A percentile compares a stretch with the other conserved stretches of the same genome.
phyloP scores from a whole-genome alignment of 2,329 filamentous ascomycete species.

The Apiospora pterosperma region DNA sequence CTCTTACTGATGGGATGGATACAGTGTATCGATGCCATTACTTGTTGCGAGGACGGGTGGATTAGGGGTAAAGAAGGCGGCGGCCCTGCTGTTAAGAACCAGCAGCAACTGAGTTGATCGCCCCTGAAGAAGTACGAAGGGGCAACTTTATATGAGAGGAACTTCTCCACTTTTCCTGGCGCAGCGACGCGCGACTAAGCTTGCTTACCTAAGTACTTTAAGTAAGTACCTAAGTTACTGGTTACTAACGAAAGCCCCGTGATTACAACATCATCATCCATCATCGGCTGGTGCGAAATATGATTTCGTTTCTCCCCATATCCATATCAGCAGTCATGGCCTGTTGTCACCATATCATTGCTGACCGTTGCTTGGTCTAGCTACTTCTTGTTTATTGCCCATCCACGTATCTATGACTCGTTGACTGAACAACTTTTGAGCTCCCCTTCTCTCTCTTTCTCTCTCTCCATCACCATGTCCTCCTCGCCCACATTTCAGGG shows the following conservation, averaged over 20 bases:
- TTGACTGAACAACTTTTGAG: neutral
- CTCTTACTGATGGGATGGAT: neutral
- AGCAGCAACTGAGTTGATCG: neutral
- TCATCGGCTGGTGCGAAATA: neutral
- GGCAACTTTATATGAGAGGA: neutral
- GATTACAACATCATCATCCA: neutral
- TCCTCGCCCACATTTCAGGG: neutral
- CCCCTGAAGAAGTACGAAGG: neutral
- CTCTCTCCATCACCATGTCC: neutral
- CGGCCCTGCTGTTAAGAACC: neutral
- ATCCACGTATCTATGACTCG: neutral
- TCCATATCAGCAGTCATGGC: neutral
- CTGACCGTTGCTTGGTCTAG: neutral
- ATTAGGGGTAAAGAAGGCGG: neutral
- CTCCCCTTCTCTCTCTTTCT: neutral
- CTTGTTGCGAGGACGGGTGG: neutral
- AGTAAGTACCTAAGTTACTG: too few relatives aligned
- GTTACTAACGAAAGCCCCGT: neutral
- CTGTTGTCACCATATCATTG: neutral
- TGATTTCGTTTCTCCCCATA: neutral
- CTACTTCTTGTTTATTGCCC: neutral
- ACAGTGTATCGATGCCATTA: neutral
- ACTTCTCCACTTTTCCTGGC: neutral
- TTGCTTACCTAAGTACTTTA: too few relatives aligned
- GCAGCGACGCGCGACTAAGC: neutral